phyloP scores from a whole-genome alignment of 495 filamentous ascomycete species.

The Hypoxylon fuscum region DNA sequence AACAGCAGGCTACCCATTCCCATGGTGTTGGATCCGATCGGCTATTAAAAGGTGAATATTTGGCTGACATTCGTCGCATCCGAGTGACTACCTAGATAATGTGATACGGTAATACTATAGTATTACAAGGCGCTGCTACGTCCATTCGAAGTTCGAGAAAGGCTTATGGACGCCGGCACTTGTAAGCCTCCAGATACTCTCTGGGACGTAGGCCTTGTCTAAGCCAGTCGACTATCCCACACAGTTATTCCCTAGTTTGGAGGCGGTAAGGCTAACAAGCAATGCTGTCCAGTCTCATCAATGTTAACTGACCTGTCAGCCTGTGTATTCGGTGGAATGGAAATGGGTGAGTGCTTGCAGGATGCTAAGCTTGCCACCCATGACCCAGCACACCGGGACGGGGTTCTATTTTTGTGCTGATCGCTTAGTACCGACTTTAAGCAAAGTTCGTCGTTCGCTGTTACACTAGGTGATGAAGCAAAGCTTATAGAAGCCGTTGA shows the following conservation, averaged over 20 bases:
- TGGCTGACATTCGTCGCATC: neutral
- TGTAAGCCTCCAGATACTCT: conserved; percentile 2
- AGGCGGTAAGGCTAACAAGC: neutral
- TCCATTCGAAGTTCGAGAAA: conserved; percentile 3
- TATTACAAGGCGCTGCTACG: conserved; percentile 1
- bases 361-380: no score
- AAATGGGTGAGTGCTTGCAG: no score
- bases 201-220: neutral
- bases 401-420: conserved; percentile 5
- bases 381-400: conserved; percentile 19
- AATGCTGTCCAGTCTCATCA: neutral
- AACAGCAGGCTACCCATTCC: neutral
- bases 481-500: no score
- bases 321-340: neutral
- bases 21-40: conserved; percentile 10
- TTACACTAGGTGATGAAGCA: no score
- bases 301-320: neutral
- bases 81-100: no score
- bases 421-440: no score
- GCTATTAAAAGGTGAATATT: neutral
- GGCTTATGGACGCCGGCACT: conserved; percentile 1
- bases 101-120: neutral
- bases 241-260: neutral
- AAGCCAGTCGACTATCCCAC: neutral
- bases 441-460: no score